phyloP scores from a whole-genome alignment of 371 early-diverging fungal species.

The Nosema muscidifuracis region DNA sequence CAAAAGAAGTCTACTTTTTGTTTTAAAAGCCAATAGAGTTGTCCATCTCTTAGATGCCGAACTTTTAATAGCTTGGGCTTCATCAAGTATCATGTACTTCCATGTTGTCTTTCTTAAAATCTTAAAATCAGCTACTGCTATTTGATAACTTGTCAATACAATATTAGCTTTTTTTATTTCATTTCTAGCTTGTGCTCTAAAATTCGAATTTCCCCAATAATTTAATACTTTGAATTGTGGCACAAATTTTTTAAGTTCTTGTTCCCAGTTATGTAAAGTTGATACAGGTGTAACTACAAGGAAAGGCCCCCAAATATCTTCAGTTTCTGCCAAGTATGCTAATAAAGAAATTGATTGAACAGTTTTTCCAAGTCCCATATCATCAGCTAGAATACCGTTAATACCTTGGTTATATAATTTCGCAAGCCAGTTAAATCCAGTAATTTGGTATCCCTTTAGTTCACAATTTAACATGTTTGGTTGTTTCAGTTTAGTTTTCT shows the following conservation, averaged over 20 bases:
- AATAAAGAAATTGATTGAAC: conserved; percentile 85
- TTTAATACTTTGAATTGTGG: conserved; percentile 75
- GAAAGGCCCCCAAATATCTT: conserved; percentile 87
- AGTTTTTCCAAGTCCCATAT: conserved; percentile 94
- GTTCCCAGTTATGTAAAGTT: conserved; percentile 91
- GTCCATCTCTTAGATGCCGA: conserved; percentile 80
- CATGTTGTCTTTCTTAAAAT: conserved; percentile 79
- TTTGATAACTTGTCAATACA: conserved; percentile 82
- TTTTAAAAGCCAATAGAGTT: conserved; percentile 76
- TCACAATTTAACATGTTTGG: conserved; percentile 77
- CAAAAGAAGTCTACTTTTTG: conserved; percentile 78
- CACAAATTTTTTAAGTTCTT: conserved; percentile 70
- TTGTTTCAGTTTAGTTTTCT: conserved; percentile 62
- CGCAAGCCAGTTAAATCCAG: conserved; percentile 95
- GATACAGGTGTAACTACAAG: conserved; percentile 85
- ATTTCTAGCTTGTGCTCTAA: conserved; percentile 74
- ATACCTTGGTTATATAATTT: conserved; percentile 88
- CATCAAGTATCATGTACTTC: conserved; percentile 95
- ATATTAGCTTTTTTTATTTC: conserved; percentile 65
- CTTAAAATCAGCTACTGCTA: conserved; percentile 75
- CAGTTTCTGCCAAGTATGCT: conserved; percentile 70
- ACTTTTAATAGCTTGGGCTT: conserved; percentile 92
- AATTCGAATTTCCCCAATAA: conserved; percentile 82
- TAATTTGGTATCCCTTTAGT: conserved; percentile 81
- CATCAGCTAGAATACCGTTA: conserved; percentile 89